Conservation (phyloP, 2,329 filamentous ascomycete species). For the Daldinia sp. region DNA sequence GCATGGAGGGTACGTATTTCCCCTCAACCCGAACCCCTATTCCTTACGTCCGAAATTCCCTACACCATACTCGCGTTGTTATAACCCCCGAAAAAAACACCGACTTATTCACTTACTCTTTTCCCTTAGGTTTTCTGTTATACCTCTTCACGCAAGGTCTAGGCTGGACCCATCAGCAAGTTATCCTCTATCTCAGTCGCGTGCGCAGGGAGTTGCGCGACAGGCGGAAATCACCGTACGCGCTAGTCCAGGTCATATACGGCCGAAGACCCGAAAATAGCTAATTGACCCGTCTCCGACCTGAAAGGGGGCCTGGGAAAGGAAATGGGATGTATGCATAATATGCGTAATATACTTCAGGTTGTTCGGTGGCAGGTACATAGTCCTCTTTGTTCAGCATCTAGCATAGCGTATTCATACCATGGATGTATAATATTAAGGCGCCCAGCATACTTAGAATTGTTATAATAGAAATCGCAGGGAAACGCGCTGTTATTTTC, state of each 20-base stretch:
- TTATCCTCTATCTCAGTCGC: conserved; percentile 20
- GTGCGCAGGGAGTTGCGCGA: conserved; percentile 26
- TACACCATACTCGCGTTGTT: too few relatives aligned
- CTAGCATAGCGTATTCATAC: not conserved
- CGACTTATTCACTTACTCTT: not conserved
- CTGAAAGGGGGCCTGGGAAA: not conserved
- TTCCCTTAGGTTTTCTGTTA: conserved; percentile 11
- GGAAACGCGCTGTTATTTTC: not conserved
- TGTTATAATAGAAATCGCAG: not conserved
- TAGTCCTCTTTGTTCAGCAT: not conserved
- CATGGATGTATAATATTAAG: not conserved
- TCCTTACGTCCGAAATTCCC: not conserved
- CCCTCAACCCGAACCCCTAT: too few relatives aligned
- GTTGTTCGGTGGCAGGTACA: not conserved
- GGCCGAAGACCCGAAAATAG: conserved; percentile 19
- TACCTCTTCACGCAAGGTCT: conserved; percentile 25
- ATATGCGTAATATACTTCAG: not conserved
- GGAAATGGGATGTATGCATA: not conserved
- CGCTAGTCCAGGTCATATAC: conserved; percentile 19
- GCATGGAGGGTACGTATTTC: conserved; percentile 25
- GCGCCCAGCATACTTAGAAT: not conserved
- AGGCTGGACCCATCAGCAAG: conserved; percentile 27
- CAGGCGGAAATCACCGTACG: conserved; percentile 24
- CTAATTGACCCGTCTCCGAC: not conserved
- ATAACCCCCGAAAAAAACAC: too few relatives aligned